Base-by-base conservation (phyloP, 305 asterid genomes). In the Andrographis paniculata region DNA sequence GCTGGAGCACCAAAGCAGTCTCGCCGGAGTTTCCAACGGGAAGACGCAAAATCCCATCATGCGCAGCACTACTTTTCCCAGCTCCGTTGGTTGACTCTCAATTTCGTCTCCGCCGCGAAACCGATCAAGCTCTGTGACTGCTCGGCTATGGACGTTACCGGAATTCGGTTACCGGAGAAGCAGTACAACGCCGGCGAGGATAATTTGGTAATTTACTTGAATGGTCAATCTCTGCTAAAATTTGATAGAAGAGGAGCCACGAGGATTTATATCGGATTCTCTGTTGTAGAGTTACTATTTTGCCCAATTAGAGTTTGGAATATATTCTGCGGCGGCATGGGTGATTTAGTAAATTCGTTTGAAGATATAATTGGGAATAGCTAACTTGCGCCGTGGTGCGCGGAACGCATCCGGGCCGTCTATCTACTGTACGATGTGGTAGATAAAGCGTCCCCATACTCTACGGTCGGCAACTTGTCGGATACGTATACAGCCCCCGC, bases 1-100 rank as follows among this genome's bases (percentile, higher is more conserved):
- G 65, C 99, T 91, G 49, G 96, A 86, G 71, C 91, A 83, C 99
- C 99, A 91, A 33, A 91, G 84, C 44, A 91, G 68, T 75, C 96
- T 78, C 59, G 99, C 94, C 82, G 95, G 95, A 18, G 75, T 65
- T 19, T 80, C 87, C 89, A 87, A 68, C 70, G 94, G 96, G 48
- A 86, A 91, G 56, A 87, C 63, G 66, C 93, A 77, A 83, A 83
- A 82, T 72, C 95, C 95, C 96, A 87, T 91, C 99, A 86, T 70
- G 69, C 80, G 75, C 57, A 27, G 60, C 57, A 65, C 65, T 17
- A 56, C 71, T 53, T 65, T 63, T 41, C 80, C 80, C 80, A 82
- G 95, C 69, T 78, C 83, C 60, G 53, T 62, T 36, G 52, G 51
- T 5, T 2, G 17, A 37, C 42, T 37, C 18, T 37, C 42, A 37